Percentiles rank a stretch among this genome's conserved stretches.
These are phyloP conservation scores for Colletotrichum sp. DNA, from an alignment of 2,329 filamentous ascomycete genomes.

Conservation along the genomic window DNA sequence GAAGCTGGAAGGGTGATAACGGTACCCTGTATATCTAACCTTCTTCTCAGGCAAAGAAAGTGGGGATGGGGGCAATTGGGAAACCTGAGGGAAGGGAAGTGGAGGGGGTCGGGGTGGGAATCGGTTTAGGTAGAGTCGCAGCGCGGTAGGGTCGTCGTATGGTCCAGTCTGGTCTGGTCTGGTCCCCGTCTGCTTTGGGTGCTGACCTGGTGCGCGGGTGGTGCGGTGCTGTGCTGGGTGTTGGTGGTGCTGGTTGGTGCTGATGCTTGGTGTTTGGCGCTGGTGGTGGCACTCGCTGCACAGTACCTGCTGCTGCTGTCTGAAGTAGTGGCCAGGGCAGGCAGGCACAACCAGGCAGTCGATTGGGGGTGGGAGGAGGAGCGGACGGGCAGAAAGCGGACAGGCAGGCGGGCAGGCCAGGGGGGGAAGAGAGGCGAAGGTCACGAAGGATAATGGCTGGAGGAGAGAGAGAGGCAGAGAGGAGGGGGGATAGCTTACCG, in stretches of 20 bases:
- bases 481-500: background rate
- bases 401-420: background rate
- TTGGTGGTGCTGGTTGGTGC: background rate
- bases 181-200: background rate
- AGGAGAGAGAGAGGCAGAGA: background rate
- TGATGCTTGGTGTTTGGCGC: background rate
- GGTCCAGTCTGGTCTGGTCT: background rate
- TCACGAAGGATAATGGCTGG: background rate
- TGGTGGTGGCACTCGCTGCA: background rate
- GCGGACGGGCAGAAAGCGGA: background rate
- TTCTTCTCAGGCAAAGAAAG: slow-evolving; percentile 21
- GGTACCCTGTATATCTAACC: slow-evolving; percentile 23
- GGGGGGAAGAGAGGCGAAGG: background rate
- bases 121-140: slow-evolving; percentile 14
- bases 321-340: background rate
- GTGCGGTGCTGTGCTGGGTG: background rate
- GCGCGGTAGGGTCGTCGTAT: slow-evolving; percentile 13
- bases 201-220: background rate
- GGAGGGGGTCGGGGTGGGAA: slow-evolving; percentile 19
- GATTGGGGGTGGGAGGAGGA: background rate
- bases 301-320: background rate
- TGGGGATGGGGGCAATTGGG: slow-evolving; percentile 21
- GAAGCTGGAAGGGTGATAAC: slow-evolving; percentile 26
- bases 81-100: slow-evolving; percentile 22
- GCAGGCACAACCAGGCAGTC: background rate